Evolutionary conservation across 495 filamentous ascomycete species (phyloP).

Genomic region (Jackrogersella minutella): DNA sequence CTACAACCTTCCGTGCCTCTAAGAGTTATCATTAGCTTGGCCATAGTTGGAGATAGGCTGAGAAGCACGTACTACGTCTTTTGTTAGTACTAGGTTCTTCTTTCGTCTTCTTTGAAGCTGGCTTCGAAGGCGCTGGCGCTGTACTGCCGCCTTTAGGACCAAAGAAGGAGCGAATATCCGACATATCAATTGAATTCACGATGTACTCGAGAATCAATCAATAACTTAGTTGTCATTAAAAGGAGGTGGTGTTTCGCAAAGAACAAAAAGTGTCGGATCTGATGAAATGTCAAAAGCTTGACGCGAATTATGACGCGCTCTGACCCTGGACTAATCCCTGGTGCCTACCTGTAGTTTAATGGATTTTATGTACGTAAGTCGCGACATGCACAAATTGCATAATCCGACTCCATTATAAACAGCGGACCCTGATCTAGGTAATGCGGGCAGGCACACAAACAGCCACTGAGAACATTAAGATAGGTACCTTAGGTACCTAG

Average conservation of each 20-base stretch:
- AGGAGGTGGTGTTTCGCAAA: background rate
- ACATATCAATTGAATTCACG: constrained; percentile 57
- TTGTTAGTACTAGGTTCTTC: constrained; percentile 49
- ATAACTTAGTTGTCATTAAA: background rate
- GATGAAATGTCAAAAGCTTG: constrained; percentile 4
- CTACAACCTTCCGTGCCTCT: constrained; percentile 75
- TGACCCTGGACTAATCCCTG: constrained; percentile 14
- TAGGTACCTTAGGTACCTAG: background rate
- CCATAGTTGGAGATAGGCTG: background rate
- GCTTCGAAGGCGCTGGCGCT: constrained; percentile 52
- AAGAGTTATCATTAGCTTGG: constrained; percentile 33
- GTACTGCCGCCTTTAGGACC: constrained; percentile 64
- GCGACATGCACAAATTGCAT: constrained; percentile 19
- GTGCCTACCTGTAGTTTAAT: constrained; percentile 14
- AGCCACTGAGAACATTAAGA: too few species aligned
- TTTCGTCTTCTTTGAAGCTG: constrained; percentile 56
- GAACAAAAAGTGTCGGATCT: background rate
- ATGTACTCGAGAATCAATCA: background rate
- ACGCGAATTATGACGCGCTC: constrained; percentile 41
- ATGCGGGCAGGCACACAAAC: too few species aligned
- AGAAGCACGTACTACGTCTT: constrained; percentile 36
- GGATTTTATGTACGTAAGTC: constrained; percentile 23
- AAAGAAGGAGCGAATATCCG: constrained; percentile 87
- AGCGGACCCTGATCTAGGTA: too few species aligned
- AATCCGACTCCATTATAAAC: too few species aligned